Percentiles rank a stretch among this genome's conserved stretches.
Conservation (phyloP, 2,329 filamentous ascomycete species). For the Emergomyces pasteurianus region DNA sequence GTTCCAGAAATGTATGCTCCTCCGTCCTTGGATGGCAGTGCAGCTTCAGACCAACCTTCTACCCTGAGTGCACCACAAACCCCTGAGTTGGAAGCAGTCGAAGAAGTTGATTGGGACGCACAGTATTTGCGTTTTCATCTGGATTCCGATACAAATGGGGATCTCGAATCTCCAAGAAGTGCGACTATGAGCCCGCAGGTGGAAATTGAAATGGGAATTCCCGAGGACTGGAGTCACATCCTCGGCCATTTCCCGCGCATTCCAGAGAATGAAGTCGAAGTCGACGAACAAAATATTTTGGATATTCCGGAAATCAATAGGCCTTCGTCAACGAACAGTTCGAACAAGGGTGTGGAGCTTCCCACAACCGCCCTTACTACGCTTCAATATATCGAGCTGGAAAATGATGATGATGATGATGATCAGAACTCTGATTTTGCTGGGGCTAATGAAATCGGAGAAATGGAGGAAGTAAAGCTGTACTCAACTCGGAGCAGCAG, state of each 20-base stretch:
- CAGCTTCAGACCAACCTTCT: slow-evolving; percentile 78
- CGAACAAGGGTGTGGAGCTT: slow-evolving; percentile 51
- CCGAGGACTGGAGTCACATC: slow-evolving; percentile 49
- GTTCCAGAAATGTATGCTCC: slow-evolving; percentile 67
- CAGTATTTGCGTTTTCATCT: slow-evolving; percentile 23
- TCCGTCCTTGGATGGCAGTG: slow-evolving; percentile 79
- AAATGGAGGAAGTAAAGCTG: slow-evolving; percentile 51
- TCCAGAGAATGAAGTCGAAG: slow-evolving; percentile 17
- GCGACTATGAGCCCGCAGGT: slow-evolving; percentile 19
- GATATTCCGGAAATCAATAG: slow-evolving; percentile 7
- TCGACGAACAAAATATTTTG: slow-evolving; percentile 10
- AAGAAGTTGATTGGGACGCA: slow-evolving; percentile 50
- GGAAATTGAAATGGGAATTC: slow-evolving; percentile 28
- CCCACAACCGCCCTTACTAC: slow-evolving; percentile 72
- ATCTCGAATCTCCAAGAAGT: slow-evolving; percentile 14
- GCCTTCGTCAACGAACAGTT: slow-evolving; percentile 15
- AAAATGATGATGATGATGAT: slow-evolving; percentile 31
- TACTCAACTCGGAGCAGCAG: slow-evolving; percentile 36
- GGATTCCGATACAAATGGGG: slow-evolving; percentile 21
- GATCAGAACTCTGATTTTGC: slow-evolving; percentile 30
- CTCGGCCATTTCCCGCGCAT: slow-evolving; percentile 30
- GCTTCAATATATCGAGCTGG: slow-evolving; percentile 58
- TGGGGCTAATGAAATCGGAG: slow-evolving; percentile 38
- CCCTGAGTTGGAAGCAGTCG: slow-evolving; percentile 52
- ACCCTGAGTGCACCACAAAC: slow-evolving; percentile 74